A percentile compares a stretch with the other conserved stretches of the same genome.
phyloP scores from a whole-genome alignment of 768 basidiomycete genomes.

The Rubroboletus pulcherrimus region DNA sequence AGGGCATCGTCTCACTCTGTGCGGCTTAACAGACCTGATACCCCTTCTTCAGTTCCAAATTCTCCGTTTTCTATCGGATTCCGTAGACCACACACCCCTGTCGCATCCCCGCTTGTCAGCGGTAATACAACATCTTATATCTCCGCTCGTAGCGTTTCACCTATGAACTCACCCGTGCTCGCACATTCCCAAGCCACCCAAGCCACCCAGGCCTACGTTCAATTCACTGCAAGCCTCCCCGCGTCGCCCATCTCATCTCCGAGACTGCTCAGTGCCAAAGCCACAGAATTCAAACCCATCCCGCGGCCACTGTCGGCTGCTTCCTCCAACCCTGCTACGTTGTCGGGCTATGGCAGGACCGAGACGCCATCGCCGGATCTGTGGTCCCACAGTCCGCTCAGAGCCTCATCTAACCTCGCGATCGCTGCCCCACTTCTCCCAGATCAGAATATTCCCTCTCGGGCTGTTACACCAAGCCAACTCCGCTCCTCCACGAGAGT shows the following conservation, averaged over 20 bases:
- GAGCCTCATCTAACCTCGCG: constrained; percentile 80
- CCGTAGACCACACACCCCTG: constrained; percentile 76
- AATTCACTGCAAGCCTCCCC: constrained; percentile 77
- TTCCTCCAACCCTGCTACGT: constrained; percentile 52
- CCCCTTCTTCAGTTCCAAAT: constrained; percentile 68
- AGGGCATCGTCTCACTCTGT: constrained; percentile 69
- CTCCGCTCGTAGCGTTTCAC: constrained; percentile 48
- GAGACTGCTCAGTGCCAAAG: constrained; percentile 83
- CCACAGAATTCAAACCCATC: constrained; percentile 83
- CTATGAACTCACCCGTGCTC: constrained; percentile 65
- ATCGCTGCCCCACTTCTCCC: constrained; percentile 88
- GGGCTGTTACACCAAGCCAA: constrained; percentile 67
- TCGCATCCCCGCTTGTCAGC: constrained; percentile 71
- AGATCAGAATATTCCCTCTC: constrained; percentile 49
- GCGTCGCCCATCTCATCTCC: constrained; percentile 84
- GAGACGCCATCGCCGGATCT: constrained; percentile 89
- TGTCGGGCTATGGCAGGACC: constrained; percentile 46
- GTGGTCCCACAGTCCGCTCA: constrained; percentile 72
- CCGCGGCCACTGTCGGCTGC: constrained; percentile 73
- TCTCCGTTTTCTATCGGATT: constrained; percentile 75
- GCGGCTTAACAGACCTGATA: constrained; percentile 71
- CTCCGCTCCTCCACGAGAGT: constrained; percentile 61
- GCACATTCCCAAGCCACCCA: constrained; percentile 54
- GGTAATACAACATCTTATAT: constrained; percentile 55
- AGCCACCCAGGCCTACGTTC: constrained; percentile 49